These are phyloP conservation scores for Fomitopsis pinicola DNA, from an alignment of 1,284 basidiomycete genomes.

Conservation along the genomic window DNA sequence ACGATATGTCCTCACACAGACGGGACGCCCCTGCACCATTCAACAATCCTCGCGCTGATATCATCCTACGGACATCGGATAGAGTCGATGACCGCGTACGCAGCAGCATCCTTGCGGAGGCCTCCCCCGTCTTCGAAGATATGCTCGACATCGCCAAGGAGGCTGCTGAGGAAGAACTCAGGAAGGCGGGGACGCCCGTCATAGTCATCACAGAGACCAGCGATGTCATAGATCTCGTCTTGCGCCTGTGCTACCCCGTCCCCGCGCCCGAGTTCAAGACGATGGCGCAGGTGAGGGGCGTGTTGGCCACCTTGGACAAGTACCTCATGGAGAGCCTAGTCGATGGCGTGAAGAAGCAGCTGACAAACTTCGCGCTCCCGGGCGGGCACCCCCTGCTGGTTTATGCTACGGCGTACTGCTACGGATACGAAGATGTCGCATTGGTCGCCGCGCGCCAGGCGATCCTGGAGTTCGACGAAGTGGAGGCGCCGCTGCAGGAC, in stretches of 20 bases:
- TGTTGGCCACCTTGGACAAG: slow-evolving; percentile 10
- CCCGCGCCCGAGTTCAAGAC: neutral
- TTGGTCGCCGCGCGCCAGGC: neutral
- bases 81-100: slow-evolving; percentile 13
- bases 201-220: slow-evolving; percentile 1
- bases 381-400: slow-evolving; percentile 26
- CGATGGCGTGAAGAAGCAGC: neutral
- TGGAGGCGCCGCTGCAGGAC: neutral
- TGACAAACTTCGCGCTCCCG: neutral
- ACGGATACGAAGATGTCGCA: neutral
- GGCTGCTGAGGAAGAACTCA: neutral
- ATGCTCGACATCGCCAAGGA: slow-evolving; percentile 16
- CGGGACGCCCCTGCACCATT: slow-evolving; percentile 6
- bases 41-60: slow-evolving; percentile 7
- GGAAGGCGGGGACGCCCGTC: neutral
- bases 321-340: slow-evolving; percentile 7
- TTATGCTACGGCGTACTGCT: slow-evolving; percentile 27
- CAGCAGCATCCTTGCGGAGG: slow-evolving; percentile 9
- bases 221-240: neutral
- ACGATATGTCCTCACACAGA: neutral
- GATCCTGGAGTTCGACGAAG: neutral
- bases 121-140: slow-evolving; percentile 9
- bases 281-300: neutral
- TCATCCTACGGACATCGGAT: slow-evolving; percentile 12
- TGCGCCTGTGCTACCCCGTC: slow-evolving; percentile 11